A percentile compares a stretch with the other conserved stretches of the same genome.
Conservation (phyloP, 2,329 filamentous ascomycete species). For the Botryotinia convoluta region DNA sequence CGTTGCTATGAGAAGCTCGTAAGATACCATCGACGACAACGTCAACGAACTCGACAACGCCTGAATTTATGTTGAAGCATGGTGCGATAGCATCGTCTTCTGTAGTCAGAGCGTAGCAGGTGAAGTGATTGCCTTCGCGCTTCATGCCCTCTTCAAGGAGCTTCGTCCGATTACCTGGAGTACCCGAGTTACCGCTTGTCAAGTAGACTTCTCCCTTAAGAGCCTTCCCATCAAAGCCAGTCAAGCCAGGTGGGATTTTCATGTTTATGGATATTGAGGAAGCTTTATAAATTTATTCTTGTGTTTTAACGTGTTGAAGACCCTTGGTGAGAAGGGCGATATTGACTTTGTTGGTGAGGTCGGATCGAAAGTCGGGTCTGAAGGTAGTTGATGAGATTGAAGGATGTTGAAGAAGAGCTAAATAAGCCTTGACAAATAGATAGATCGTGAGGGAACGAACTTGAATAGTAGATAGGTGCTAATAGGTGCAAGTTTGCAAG, state of each 20-base stretch:
- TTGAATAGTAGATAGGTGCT: neutral
- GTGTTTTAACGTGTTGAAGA: neutral
- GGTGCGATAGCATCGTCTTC: conserved; percentile 25
- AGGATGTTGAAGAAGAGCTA: neutral
- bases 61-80: conserved; percentile 12
- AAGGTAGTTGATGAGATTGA: neutral
- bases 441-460: neutral
- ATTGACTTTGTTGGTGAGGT: neutral
- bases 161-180: neutral
- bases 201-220: conserved; percentile 13
- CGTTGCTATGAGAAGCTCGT: conserved; percentile 25
- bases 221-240: conserved; percentile 13
- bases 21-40: conserved; percentile 34
- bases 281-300: neutral
- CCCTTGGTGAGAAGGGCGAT: neutral
- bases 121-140: conserved; percentile 17
- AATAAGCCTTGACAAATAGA: neutral
- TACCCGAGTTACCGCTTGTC: neutral
- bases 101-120: conserved; percentile 26
- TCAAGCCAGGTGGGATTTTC: conserved; percentile 7
- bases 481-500: neutral
- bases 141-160: conserved; percentile 20
- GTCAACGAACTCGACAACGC: conserved; percentile 28
- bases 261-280: neutral
- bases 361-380: neutral